Base-by-base conservation (phyloP, 345 rosid species). In the Pistacia vera region DNA sequence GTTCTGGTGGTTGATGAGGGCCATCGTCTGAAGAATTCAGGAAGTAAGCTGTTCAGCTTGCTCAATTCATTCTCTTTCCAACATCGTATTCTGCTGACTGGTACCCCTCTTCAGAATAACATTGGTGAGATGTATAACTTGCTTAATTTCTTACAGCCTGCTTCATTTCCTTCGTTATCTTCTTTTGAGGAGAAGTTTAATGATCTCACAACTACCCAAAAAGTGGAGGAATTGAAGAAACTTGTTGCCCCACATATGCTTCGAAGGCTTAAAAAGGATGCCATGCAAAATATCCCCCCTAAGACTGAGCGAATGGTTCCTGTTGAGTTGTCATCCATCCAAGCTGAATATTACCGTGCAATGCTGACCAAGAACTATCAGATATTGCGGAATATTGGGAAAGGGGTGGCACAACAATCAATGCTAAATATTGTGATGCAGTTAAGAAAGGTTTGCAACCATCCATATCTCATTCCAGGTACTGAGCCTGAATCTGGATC, bases 1-100 rank as follows among this genome's bases (percentile, higher is more conserved):
- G 98, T 97, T 86, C 99, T 97, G 83, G 93, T 97, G 81, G 99
- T 97, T 86, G 99, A 97, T 77, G 99, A 97, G 87, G 98, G 99
- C 67, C 99, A 97, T 78, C 97, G 99, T 66, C 81, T 97, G 80
- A 97, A 97, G 86, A 97, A 97, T 80, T 25, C 99, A 25, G 97
- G 86, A 76, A 94, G 99, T 78, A 97, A 97, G 87, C 93, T 94
- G 83, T 97, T 97, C 81, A 92, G 94, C 89, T 88, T 97, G 91
- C 97, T 97, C 62, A 97, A 97, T 83, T 76, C 99, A 69, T 91
- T 94, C 84, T 91, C 98, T 75, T 97, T 97, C 85, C 98, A 92
- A 74, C 99, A 97, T 79, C 99, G 99, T 79, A 94, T 97, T 72
- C 91, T 97, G 81, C 83, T 97, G 90, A 97, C 98, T 25, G 99